Conservation (phyloP, 495 filamentous ascomycete species). For the Hyaloscypha finlandica region DNA sequence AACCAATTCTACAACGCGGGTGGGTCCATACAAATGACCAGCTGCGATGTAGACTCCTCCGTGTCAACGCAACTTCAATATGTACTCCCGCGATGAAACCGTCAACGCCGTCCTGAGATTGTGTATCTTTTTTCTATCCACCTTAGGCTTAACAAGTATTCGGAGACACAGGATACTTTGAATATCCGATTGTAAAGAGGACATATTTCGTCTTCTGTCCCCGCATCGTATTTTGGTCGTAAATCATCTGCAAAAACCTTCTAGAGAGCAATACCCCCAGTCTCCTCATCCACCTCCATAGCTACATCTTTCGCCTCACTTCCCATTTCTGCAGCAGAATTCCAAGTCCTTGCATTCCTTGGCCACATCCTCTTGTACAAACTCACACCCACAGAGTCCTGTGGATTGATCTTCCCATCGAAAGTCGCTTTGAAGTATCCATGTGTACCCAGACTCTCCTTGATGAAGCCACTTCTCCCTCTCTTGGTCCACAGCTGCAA, state of each 20-base stretch:
- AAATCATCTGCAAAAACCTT: neutral
- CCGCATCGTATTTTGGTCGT: neutral
- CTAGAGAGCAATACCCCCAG: slow-evolving; percentile 11
- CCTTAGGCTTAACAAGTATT: too few relatives aligned
- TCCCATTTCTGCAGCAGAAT: slow-evolving; percentile 9
- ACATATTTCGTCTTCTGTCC: neutral
- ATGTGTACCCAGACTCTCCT: slow-evolving; percentile 93
- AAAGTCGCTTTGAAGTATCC: slow-evolving; percentile 99
- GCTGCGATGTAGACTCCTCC: too few relatives aligned
- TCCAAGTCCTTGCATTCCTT: slow-evolving; percentile 59
- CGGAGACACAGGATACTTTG: neutral
- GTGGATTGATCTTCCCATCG: slow-evolving; percentile 91
- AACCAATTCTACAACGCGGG: too few relatives aligned
- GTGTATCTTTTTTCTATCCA: too few relatives aligned
- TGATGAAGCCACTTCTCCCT: slow-evolving; percentile 84
- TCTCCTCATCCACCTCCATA: slow-evolving; percentile 18
- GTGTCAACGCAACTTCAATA: too few relatives aligned
- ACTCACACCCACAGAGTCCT: slow-evolving; percentile 90
- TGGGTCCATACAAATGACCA: too few relatives aligned
- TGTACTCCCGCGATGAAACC: too few relatives aligned
- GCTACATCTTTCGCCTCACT: slow-evolving; percentile 19
- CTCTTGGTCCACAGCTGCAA: slow-evolving; percentile 91
- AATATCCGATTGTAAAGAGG: neutral
- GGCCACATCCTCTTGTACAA: slow-evolving; percentile 95
- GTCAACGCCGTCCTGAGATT: too few relatives aligned